phyloP scores from a whole-genome alignment of 2,329 filamentous ascomycete genomes.

The Cladophialophora carrionii region DNA sequence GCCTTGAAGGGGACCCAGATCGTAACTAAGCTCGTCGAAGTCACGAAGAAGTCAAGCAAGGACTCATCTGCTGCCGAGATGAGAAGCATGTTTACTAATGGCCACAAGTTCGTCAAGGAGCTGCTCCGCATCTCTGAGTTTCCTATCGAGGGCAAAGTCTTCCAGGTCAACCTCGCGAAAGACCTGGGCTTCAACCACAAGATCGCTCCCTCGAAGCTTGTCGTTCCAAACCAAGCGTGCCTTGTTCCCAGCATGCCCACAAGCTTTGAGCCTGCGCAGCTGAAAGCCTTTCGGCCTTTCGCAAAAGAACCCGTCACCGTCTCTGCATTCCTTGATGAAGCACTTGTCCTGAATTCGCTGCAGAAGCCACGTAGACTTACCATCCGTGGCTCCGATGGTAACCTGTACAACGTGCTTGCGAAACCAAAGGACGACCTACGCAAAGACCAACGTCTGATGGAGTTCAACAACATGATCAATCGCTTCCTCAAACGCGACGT shows the following conservation, averaged over 20 bases:
- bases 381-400: constrained; percentile 85
- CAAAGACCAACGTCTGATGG: constrained; percentile 97
- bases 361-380: constrained; percentile 90
- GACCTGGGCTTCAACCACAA: constrained; percentile 85
- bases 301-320: constrained; percentile 85
- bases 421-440: constrained; percentile 98
- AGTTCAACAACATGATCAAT: constrained; percentile 99
- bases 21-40: constrained; percentile 47
- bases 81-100: constrained; percentile 71
- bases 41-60: constrained; percentile 52
- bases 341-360: constrained; percentile 84
- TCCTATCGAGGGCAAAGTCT: constrained; percentile 70
- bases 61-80: constrained; percentile 60
- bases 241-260: constrained; percentile 79
- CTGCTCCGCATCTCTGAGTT: constrained; percentile 79
- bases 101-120: constrained; percentile 81
- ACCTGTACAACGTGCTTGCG: constrained; percentile 84
- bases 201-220: constrained; percentile 77
- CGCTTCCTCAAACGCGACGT: constrained; percentile 87
- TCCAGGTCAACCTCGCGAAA: constrained; percentile 73
- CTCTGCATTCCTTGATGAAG: constrained; percentile 77
- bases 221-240: constrained; percentile 84
- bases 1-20: constrained; percentile 55
- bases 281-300: constrained; percentile 79
- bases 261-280: constrained; percentile 68